Percentiles rank a stretch among this genome's conserved stretches.
These are phyloP conservation scores for Macrophomina phaseolina DNA, from an alignment of 2,329 filamentous ascomycete species.

Conservation along the genomic window DNA sequence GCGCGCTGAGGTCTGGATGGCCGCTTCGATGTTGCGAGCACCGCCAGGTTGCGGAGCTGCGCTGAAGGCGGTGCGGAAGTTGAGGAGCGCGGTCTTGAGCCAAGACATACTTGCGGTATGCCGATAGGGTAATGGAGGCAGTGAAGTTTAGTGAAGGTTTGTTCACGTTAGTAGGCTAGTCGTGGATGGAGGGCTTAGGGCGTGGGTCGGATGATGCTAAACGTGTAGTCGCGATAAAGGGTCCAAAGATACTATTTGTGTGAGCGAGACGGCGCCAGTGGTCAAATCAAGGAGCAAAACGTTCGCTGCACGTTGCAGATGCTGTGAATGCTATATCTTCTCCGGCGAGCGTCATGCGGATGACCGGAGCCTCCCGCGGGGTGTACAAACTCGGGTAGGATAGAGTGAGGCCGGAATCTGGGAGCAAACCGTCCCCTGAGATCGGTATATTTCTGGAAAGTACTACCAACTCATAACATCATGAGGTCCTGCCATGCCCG, in stretches of 20 bases:
- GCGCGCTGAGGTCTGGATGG: constrained; percentile 11
- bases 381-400: neutral
- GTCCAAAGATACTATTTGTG: neutral
- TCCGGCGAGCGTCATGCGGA: neutral
- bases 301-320: neutral
- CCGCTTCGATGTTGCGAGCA: neutral
- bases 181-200: neutral
- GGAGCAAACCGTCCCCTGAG: neutral
- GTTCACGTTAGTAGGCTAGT: neutral
- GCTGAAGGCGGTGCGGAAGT: constrained; percentile 8
- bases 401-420: neutral
- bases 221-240: neutral
- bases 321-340: neutral
- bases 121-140: neutral
- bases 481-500: constrained; percentile 17
- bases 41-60: neutral
- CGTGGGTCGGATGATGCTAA: neutral
- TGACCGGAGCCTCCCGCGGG: constrained; percentile 1
- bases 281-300: neutral
- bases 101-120: constrained; percentile 7
- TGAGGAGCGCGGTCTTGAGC: constrained; percentile 1
- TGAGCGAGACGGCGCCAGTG: neutral
- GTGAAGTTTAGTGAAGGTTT: neutral
- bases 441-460: neutral
- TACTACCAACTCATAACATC: constrained; percentile 19